Conservation (phyloP, 2,329 filamentous ascomycete species). For the Phoma sp. region DNA sequence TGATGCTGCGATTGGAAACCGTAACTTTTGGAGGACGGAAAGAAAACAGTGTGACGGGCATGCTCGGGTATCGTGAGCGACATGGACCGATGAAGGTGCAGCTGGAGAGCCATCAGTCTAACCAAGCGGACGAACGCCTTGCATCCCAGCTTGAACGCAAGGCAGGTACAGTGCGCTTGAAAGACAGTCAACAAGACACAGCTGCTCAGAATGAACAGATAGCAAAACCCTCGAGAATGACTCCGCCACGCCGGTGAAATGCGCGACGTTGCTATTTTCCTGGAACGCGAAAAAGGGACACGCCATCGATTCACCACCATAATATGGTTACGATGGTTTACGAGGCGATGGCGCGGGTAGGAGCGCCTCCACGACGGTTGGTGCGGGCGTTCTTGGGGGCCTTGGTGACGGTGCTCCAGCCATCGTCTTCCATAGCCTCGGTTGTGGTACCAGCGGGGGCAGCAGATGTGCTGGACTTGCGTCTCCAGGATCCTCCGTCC, state of each 20-base stretch:
- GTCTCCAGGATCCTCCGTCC: slow-evolving; percentile 49
- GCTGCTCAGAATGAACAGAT: slow-evolving; percentile 29
- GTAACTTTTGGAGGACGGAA: slow-evolving; percentile 44
- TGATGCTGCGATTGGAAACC: slow-evolving; percentile 28
- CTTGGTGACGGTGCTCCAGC: slow-evolving; percentile 60
- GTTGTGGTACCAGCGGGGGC: slow-evolving; percentile 50
- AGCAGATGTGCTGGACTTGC: slow-evolving; percentile 42
- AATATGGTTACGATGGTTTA: slow-evolving; percentile 27
- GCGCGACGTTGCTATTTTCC: slow-evolving; percentile 38
- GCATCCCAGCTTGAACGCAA: slow-evolving; percentile 21
- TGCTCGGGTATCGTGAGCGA: slow-evolving; percentile 30
- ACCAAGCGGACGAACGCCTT: slow-evolving; percentile 24
- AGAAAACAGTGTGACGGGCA: slow-evolving; percentile 24
- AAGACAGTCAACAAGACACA: slow-evolving; percentile 31
- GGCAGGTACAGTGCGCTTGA: slow-evolving; percentile 17
- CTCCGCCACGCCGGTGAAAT: slow-evolving; percentile 33
- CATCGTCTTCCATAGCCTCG: slow-evolving; percentile 58
- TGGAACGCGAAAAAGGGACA: slow-evolving; percentile 24
- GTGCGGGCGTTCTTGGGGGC: slow-evolving; percentile 49
- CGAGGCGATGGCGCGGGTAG: slow-evolving; percentile 55
- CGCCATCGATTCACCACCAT: slow-evolving; percentile 10
- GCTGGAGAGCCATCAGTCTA: slow-evolving; percentile 22
- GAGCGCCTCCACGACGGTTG: slow-evolving; percentile 50
- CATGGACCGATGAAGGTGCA: slow-evolving; percentile 29
- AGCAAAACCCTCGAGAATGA: slow-evolving; percentile 31